Evolutionary conservation across 768 basidiomycete species (phyloP), one percentile per base, ranked within the genome.

Genomic region (Tylopilus subfusipes): DNA sequence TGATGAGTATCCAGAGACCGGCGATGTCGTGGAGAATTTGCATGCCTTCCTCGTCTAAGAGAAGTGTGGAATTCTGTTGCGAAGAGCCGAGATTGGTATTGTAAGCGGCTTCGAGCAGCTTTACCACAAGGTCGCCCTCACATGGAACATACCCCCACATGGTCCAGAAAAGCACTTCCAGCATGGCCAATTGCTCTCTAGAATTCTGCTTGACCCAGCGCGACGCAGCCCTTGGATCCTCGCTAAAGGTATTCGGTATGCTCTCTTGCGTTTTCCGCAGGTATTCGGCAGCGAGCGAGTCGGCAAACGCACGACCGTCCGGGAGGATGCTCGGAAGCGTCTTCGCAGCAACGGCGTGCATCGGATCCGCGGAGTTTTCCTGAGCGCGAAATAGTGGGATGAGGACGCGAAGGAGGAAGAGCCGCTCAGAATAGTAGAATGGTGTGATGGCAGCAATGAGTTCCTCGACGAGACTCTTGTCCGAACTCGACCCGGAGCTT

Each of bases 141-240:
- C 89, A 86, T 0, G 85, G 70, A 12, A 82, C 80, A 53, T 83
- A 85, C 13, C 81, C 83, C 84, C 88, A 95, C 81, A 93, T 86
- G 5, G 84, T 79, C 83, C 90, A 91, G 70, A 97, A 98, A 42
- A 97, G 76, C 31, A 95, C 82, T 60, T 97, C 92, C 46, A 97
- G 73, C 40, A 93, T 66, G 12, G 85, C 83, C 39, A 93, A 73
- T 67, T 96, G 95, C 63, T 94, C 86, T 63, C 80, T 82, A 30
- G 79, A 65, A 63, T 82, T 86, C 68, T 92, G 86, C 72, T 87
- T 89, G 36, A 81, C 86, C 82, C 85, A 88, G 38, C 72, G 69
- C n/a, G 83, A 78, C 11, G 82, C 84, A 18, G 76, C 75, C 56
- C 76, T 78, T 18, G 84, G 85, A 58, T 88, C 78, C 3, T 71